Evolutionary conservation across 768 basidiomycete species (phyloP).

Genomic region (Pulveroboletus sp.): DNA sequence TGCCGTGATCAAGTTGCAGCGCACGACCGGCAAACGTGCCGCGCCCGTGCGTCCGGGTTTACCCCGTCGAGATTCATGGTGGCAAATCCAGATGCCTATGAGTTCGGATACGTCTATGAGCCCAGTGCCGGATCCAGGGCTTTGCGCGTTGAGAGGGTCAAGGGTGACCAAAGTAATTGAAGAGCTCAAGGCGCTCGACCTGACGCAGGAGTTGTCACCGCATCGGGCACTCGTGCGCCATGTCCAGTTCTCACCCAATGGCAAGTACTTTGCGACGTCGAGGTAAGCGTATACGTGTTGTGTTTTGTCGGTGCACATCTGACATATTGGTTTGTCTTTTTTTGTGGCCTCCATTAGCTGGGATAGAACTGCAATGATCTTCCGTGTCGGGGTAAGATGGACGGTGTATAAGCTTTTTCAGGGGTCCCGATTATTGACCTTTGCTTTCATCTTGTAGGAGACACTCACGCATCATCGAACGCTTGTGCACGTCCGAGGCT

Average conservation of each 20-base stretch:
- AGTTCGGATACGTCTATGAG: slow-evolving; percentile 6
- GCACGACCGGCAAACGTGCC: slow-evolving; percentile 23
- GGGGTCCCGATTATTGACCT: background rate
- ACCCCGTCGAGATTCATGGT: slow-evolving; percentile 26
- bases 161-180: slow-evolving; percentile 38
- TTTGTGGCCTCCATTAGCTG: slow-evolving; percentile 29
- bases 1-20: slow-evolving; percentile 39
- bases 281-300: slow-evolving; percentile 29
- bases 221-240: slow-evolving; percentile 51
- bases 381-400: slow-evolving; percentile 39
- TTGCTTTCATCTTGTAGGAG: slow-evolving; percentile 29
- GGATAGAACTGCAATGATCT: slow-evolving; percentile 47
- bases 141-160: slow-evolving; percentile 31
- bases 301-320: background rate
- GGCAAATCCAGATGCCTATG: slow-evolving; percentile 14
- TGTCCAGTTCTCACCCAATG: slow-evolving; percentile 51
- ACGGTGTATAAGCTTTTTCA: background rate
- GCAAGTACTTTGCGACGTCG: slow-evolving; percentile 51
- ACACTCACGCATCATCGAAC: slow-evolving; percentile 38
- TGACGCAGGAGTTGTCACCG: slow-evolving; percentile 36
- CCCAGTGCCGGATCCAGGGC: slow-evolving; percentile 15
- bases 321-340: background rate
- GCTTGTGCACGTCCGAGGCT: slow-evolving; percentile 47
- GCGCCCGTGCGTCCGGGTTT: slow-evolving; percentile 19
- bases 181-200: slow-evolving; percentile 35